A percentile compares a stretch with the other conserved stretches of the same genome.
phyloP scores from a whole-genome alignment of 116 monocot genomes.

The Cymodocea nodosa region DNA sequence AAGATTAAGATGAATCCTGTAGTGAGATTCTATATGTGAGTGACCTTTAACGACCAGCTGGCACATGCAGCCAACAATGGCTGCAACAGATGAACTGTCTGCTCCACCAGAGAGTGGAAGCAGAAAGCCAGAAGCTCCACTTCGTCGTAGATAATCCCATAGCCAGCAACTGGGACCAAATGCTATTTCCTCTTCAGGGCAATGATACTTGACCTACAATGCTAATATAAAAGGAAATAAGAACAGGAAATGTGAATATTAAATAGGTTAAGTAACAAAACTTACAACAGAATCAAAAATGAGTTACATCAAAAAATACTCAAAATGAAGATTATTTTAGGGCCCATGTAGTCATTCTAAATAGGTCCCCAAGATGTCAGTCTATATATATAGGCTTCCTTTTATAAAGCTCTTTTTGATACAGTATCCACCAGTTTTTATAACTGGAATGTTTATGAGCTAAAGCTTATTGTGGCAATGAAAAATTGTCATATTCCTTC shows the following conservation, averaged over 20 bases:
- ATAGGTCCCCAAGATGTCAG: neutral
- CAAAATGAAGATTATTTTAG: neutral
- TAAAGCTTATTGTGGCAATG: no score
- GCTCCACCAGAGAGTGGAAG: slow-evolving; percentile 99
- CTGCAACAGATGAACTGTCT: slow-evolving; percentile 97
- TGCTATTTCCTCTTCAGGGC: slow-evolving; percentile 92
- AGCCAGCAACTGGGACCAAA: slow-evolving; percentile 99
- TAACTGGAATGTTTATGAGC: no score
- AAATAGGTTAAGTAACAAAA: neutral
- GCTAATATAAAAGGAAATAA: neutral
- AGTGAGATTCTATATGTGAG: slow-evolving; percentile 4
- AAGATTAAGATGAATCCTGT: neutral
- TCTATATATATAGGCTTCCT: no score
- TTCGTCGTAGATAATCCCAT: slow-evolving; percentile 98
- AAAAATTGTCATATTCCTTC: no score
- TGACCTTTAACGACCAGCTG: slow-evolving; percentile 87
- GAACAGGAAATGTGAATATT: neutral
- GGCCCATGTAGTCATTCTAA: neutral
- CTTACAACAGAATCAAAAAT: neutral
- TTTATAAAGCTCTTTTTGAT: no score
- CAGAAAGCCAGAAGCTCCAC: slow-evolving; percentile 93
- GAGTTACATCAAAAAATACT: neutral
- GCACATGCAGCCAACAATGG: slow-evolving; percentile 99
- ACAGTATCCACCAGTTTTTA: no score
- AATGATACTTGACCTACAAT: slow-evolving; percentile 75